Evolutionary conservation across 2,329 filamentous ascomycete genomes (phyloP).

Genomic region (Ceratocystis alfenasii): DNA sequence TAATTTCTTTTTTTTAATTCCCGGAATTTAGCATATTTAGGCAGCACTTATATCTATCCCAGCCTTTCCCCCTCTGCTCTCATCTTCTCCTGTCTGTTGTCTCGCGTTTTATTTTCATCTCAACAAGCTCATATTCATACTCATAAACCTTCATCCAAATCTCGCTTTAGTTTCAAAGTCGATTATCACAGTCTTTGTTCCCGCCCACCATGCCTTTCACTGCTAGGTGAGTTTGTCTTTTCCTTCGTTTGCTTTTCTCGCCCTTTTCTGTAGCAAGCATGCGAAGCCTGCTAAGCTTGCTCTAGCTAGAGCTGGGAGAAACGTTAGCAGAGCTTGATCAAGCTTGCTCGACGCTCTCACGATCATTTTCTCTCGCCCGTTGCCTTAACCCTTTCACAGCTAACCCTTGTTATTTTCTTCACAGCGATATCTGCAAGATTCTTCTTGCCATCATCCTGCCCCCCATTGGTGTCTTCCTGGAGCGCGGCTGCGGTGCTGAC

Average conservation of each 20-base stretch:
- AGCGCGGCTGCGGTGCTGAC: conserved; percentile 78
- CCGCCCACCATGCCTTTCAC: conserved; percentile 45
- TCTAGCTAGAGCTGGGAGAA: neutral
- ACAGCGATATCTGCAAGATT: conserved; percentile 51
- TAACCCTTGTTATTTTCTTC: conserved; percentile 15
- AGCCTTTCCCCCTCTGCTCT: neutral
- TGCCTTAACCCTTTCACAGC: neutral
- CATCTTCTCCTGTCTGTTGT: neutral
- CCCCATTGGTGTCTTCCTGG: conserved; percentile 85
- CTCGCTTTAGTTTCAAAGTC: neutral
- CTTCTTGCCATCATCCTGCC: conserved; percentile 83
- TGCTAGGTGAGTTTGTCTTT: conserved; percentile 36
- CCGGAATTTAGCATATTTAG: neutral
- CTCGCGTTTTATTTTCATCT: neutral
- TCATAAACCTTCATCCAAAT: neutral
- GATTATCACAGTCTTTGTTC: neutral
- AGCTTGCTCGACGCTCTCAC: neutral
- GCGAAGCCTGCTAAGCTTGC: neutral
- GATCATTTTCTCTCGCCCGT: neutral
- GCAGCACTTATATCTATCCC: neutral
- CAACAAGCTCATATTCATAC: neutral
- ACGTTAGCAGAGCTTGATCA: no score
- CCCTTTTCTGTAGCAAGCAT: neutral
- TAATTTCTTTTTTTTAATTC: neutral
- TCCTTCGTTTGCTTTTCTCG: neutral